Base-by-base conservation (phyloP, 192 early-diverging fungal species). In the Podila minutissima region DNA sequence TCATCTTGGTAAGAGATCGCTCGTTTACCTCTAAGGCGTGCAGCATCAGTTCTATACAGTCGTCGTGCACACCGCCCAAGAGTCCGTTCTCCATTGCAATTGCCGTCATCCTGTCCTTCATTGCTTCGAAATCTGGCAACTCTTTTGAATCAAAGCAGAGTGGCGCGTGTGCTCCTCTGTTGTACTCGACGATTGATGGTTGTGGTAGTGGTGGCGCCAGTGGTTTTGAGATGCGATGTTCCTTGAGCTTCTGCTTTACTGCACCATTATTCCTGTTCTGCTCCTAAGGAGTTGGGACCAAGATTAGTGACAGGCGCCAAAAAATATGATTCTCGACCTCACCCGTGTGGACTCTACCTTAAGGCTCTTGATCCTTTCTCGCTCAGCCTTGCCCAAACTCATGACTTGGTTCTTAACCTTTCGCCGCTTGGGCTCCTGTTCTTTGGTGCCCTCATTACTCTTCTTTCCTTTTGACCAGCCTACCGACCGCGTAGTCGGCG, bases 321-420 rank as follows among this genome's bases (percentile, higher is more conserved):
- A 17, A 17, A 15, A 46, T 8, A 46, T 13, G 15, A 17, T 8
- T 46, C 41, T 46, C 41, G 15, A 4, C 41, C 41, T 2, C 2
- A 46, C 12, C 12, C 1, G 3, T 15, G 41, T 46, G 12, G 33
- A 6, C 6, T 9, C 59, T 74, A 88, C 87, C 82, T 92, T 92
- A 58, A 94, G 76, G 7, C 78, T 72, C 65, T 92, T 92, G 62
- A 94, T 84, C 29, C 87, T 83, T 55, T 92, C 89, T 55, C 92
- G 85, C 71, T 94, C 92, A 33, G 83, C 67, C 64, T 92, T 92
- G 49, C 88, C 88, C 62, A 94, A 75, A 64, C 89, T 90, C 84
- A 92, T 88, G 24, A 94, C 85, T 50, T 92, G 86, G 61, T 89
- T 75, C 86, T 94, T 94, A n/a, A 94, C 83, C 24, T 91, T 86